Base-by-base conservation (phyloP, 495 filamentous ascomycete species). In the Aspergillus ellipticus region DNA sequence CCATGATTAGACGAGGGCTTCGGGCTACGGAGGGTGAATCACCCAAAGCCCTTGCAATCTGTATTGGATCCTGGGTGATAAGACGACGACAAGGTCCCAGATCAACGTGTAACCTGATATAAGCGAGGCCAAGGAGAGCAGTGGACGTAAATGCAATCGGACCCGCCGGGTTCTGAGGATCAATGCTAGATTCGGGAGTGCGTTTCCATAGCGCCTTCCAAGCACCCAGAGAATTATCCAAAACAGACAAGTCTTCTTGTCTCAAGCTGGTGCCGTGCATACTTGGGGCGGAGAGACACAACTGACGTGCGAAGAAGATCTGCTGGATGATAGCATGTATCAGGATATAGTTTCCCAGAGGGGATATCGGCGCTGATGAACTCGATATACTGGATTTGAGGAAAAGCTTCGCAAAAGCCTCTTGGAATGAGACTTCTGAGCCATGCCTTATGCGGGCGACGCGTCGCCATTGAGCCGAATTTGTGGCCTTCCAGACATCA, bases 61-160 rank as follows among this genome's bases (percentile, higher is more conserved):
- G 72, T 11, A 65, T 22, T 6, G 74, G 75, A 56, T 81, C 74
- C 49, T 79, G 74, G n/a, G 69, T 75, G 17, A 77, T 70, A 29
- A 82, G 69, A 19, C 71, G 70, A 28, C 76, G 75, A 35, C 75
- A 76, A 2, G 74, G 74, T 1, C 75, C 75, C 17, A 77, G 43
- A 46, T 81, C 74, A 19, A 80, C 73, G 53, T 79, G 76, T 5
- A 82, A 60, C 51, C 79, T 65, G 33, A 82, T 81, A 62, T 80
- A 82, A 9, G 79, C 78, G 15, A 82, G 72, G 2, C 79, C 77
- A 16, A 81, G 64, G n/a, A 82, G 69, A 16, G 79, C 79, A 10
- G 78, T 80, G 8, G 79, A 78, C 45, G 76, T 81, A 54, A 82
- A 80, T n/a, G 76, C 78, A 37, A 82, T 75, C 4, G 79, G 78